phyloP scores from a whole-genome alignment of 768 basidiomycete species.

The Phanerochaete carnosa region DNA sequence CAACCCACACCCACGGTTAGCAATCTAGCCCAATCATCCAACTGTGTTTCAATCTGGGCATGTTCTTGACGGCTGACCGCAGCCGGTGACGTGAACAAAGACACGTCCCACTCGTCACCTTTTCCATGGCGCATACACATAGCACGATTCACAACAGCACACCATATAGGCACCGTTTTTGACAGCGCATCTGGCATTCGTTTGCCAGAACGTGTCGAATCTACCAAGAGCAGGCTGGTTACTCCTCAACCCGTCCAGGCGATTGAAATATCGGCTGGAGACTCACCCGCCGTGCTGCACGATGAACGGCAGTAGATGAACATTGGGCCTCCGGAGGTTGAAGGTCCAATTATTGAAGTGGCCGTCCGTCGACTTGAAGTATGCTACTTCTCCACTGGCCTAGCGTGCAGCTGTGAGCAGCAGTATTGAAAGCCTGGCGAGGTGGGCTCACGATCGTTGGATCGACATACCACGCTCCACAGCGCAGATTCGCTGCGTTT shows the following conservation, averaged over 20 bases:
- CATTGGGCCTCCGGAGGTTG: constrained; percentile 78
- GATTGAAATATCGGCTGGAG: not conserved
- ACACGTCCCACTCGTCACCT: constrained; percentile 45
- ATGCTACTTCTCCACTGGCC: constrained; percentile 46
- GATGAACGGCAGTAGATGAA: constrained; percentile 68
- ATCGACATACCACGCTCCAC: constrained; percentile 92
- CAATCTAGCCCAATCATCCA: constrained; percentile 65
- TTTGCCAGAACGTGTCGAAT: constrained; percentile 92
- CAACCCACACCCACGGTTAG: constrained; percentile 50
- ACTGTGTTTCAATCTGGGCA: constrained; percentile 60
- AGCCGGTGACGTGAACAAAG: constrained; percentile 69
- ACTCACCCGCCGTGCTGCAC: constrained; percentile 53
- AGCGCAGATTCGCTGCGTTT: constrained; percentile 81
- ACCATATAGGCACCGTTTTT: constrained; percentile 37
- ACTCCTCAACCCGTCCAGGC: not conserved
- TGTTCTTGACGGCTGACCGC: constrained; percentile 75
- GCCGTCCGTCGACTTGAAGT: constrained; percentile 93
- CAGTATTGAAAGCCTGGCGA: not conserved
- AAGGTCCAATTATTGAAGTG: constrained; percentile 85
- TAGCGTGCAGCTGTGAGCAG: constrained; percentile 1
- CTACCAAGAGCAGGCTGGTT: constrained; percentile 75
- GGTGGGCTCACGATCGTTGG: constrained; percentile 50
- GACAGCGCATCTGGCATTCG: constrained; percentile 91
- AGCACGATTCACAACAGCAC: constrained; percentile 49
- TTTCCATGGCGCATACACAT: constrained; percentile 30